Evolutionary conservation across 768 basidiomycete species (phyloP).

Genomic region (Kockovaella imperatae): DNA sequence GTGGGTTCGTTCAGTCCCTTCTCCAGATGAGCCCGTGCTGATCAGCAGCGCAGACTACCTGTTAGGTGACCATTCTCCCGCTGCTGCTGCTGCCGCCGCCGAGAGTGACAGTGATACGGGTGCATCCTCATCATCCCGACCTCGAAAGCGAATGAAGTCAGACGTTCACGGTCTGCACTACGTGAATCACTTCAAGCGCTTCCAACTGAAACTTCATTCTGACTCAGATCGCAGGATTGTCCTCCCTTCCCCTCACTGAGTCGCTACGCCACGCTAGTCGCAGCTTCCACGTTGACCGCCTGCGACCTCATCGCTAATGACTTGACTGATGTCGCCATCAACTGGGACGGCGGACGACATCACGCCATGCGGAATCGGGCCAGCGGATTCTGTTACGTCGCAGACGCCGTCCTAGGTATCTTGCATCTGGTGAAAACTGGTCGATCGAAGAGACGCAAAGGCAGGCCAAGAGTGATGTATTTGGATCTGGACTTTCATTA

Average conservation of each 20-base stretch:
- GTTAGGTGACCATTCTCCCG: slow-evolving; percentile 1
- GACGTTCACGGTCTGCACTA: slow-evolving; percentile 56
- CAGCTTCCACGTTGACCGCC: slow-evolving; percentile 70
- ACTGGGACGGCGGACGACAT: slow-evolving; percentile 92
- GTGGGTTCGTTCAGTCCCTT: slow-evolving; percentile 53
- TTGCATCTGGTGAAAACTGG: slow-evolving; percentile 51
- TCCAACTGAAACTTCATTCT: neutral
- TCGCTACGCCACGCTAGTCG: slow-evolving; percentile 63
- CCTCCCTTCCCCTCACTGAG: slow-evolving; percentile 64
- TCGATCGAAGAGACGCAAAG: neutral
- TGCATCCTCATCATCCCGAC: neutral
- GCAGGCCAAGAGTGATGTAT: slow-evolving; percentile 62
- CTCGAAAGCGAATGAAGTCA: neutral
- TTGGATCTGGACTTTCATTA: slow-evolving; percentile 89
- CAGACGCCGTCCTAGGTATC: slow-evolving; percentile 76
- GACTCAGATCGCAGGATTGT: slow-evolving; percentile 58
- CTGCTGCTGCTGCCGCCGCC: slow-evolving; percentile 24
- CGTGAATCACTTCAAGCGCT: slow-evolving; percentile 43
- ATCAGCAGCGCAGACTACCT: neutral
- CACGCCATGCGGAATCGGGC: slow-evolving; percentile 72
- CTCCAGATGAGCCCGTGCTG: neutral
- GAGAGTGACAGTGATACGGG: neutral
- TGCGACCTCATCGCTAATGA: slow-evolving; percentile 51
- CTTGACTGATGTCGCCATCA: slow-evolving; percentile 59
- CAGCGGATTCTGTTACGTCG: slow-evolving; percentile 89